Evolutionary conservation across 176 grass and related monocot species (phyloP).

Genomic region (Avena insularis): DNA sequence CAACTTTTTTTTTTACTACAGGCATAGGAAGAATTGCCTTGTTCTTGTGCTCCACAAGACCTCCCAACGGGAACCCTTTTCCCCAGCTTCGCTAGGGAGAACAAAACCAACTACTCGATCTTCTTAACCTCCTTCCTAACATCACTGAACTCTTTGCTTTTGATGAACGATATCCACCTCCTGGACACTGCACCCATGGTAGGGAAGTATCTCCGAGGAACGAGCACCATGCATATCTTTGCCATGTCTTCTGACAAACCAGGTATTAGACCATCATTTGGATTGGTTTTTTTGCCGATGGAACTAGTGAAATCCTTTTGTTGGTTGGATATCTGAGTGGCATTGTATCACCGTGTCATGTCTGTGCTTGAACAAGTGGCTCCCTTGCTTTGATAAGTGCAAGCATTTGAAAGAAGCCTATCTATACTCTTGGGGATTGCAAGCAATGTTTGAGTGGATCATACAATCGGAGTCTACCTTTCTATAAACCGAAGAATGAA

Average conservation of each 20-base stretch:
- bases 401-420: constrained; percentile 13
- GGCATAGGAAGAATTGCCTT: constrained; percentile 66
- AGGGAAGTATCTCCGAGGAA: constrained; percentile 53
- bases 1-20: constrained; percentile 35
- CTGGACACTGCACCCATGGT: constrained; percentile 62
- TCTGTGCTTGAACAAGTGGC: constrained; percentile 9
- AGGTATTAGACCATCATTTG: constrained; percentile 49
- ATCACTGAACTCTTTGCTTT: constrained; percentile 60
- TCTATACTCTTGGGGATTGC: too few relatives aligned
- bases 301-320: constrained; percentile 37
- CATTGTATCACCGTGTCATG: constrained; percentile 16
- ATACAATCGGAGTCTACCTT: too few relatives aligned
- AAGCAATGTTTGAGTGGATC: too few relatives aligned
- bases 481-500: too few relatives aligned
- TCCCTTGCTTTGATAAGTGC: constrained; percentile 20
- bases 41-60: not conserved
- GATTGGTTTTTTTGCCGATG: constrained; percentile 15
- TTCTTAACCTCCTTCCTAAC: constrained; percentile 40
- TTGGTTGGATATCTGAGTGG: not conserved
- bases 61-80: constrained; percentile 59
- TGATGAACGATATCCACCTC: constrained; percentile 67
- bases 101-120: constrained; percentile 64
- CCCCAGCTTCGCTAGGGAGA: constrained; percentile 39
- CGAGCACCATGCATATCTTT: constrained; percentile 61
- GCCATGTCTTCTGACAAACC: constrained; percentile 71